These are phyloP conservation scores for Globisporangium recalcitrans DNA, from an alignment of 352 stramenopile species.

Conservation along the genomic window DNA sequence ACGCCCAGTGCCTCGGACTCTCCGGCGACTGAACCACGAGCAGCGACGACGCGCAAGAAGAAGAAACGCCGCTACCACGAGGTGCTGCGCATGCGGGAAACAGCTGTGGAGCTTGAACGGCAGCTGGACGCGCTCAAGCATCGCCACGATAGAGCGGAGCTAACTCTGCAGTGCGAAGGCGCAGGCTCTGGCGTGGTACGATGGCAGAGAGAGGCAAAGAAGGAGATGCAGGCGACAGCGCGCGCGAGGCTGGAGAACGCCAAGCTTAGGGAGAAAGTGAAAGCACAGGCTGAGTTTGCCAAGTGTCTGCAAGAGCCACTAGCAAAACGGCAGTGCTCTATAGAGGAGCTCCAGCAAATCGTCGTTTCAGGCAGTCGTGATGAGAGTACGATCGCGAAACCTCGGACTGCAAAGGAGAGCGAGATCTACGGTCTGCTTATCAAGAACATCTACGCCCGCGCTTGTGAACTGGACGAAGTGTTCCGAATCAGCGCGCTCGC, in stretches of 20 bases:
- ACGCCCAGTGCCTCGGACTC: neutral
- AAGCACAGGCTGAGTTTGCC: slow-evolving; percentile 35
- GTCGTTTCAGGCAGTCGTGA: neutral
- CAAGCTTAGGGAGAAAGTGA: slow-evolving; percentile 34
- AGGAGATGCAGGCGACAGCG: slow-evolving; percentile 29
- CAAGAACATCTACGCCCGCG: slow-evolving; percentile 16
- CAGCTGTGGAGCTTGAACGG: neutral
- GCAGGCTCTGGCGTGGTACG: neutral
- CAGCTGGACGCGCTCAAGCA: neutral
- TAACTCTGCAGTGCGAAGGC: neutral
- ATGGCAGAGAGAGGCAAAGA: slow-evolving; percentile 33
- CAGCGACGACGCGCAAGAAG: neutral
- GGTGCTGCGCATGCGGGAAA: slow-evolving; percentile 1
- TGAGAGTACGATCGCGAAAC: too few species aligned
- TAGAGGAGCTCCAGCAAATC: neutral
- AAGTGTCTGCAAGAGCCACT: slow-evolving; percentile 36
- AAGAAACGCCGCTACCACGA: slow-evolving; percentile 8
- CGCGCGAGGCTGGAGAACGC: slow-evolving; percentile 37
- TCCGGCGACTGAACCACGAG: neutral
- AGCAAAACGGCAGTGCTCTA: slow-evolving; percentile 14
- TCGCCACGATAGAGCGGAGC: neutral
- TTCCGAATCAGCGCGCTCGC: slow-evolving; percentile 21
- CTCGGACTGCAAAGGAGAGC: neutral
- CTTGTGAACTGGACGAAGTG: neutral
- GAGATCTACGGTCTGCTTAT: slow-evolving; percentile 11